Base-by-base conservation (phyloP, 306 rosid species). In the Cucumis cinereus region DNA sequence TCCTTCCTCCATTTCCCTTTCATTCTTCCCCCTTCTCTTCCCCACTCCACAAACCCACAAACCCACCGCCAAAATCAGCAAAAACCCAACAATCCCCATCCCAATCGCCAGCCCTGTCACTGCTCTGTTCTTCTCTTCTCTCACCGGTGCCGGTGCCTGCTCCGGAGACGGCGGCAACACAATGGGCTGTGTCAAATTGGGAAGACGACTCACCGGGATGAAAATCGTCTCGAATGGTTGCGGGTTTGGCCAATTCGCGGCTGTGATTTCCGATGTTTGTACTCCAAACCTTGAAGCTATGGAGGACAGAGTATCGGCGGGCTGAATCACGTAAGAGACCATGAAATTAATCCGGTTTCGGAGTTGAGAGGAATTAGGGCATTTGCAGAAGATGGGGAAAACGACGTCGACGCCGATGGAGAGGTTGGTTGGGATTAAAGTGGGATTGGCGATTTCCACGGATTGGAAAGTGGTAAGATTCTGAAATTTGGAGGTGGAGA, bases 381-480 rank as follows among this genome's bases (percentile, higher is more conserved):
- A 94, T 82, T 78, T 89, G 78, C 97, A 94, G 74, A 94, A 94
- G 64, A 94, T 59, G 0, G 98, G 98, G 40, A 94, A 90, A 1
- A 86, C 13, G 23, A 23, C 87, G 12, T 17, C 58, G 19, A 4
- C 88, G 0, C 98, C 98, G 62, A 90, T 66, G 1, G 74, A 0
- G 15, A 94, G 82, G 69, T 88, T 52, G 8, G 77, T 77, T 10
- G 92, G 1, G 16, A 84, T 81, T 10, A 91, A 88, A 47, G 76
- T 54, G 1, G 97, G 98, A 67, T 94, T 94, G 0, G 83, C 96
- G 54, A 76, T 54, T 74, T 80, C 79, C 0, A 91, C 96, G 20
- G 96, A 94, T 41, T 85, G 87, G 76, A 20, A 94, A 5, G 95
- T 88, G 4, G 98, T 94, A 70, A 94, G 96, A 69, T 91, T 90